These are phyloP conservation scores for Tulasnella sp. DNA, from an alignment of 768 basidiomycete genomes.

Conservation along the genomic window DNA sequence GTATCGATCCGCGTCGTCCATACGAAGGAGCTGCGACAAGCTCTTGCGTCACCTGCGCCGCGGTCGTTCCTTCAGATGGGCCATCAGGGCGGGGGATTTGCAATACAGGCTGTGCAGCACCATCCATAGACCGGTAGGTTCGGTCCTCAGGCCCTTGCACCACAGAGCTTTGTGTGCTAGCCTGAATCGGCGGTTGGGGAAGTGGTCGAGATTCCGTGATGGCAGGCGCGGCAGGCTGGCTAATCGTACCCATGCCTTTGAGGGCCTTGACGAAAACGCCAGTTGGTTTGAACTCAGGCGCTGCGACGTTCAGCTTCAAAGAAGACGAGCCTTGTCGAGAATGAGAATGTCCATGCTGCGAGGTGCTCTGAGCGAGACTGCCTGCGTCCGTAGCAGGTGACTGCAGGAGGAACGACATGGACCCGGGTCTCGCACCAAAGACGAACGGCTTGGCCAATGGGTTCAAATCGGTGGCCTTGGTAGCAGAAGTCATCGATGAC, in stretches of 20 bases:
- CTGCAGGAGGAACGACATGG: conserved; percentile 10
- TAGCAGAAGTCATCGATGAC: conserved; percentile 22
- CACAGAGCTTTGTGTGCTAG: conserved; percentile 28
- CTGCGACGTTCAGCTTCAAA: conserved; percentile 55
- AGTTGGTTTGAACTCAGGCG: conserved; percentile 69
- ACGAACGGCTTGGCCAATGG: conserved; percentile 79
- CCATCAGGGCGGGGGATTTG: conserved; percentile 14
- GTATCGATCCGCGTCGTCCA: conserved; percentile 12
- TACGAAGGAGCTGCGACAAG: not conserved
- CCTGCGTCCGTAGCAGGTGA: conserved; percentile 8
- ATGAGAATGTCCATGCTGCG: not conserved
- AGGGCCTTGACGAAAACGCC: conserved; percentile 66
- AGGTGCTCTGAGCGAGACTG: not conserved
- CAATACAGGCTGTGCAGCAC: not conserved
- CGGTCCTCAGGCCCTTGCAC: conserved; percentile 75
- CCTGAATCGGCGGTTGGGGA: conserved; percentile 29
- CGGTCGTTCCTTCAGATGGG: not conserved
- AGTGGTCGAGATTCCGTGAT: conserved; percentile 30
- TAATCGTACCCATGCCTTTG: conserved; percentile 51
- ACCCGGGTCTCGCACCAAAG: conserved; percentile 38
- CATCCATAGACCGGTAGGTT: conserved; percentile 39
- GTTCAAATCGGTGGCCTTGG: conserved; percentile 40
- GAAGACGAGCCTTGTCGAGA: conserved; percentile 6
- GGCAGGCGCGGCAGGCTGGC: conserved; percentile 26
- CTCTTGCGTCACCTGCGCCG: not conserved